Evolutionary conservation across 2,329 filamentous ascomycete genomes (phyloP), one percentile per base, ranked within the genome.

Genomic region (Colletotrichum lini): DNA sequence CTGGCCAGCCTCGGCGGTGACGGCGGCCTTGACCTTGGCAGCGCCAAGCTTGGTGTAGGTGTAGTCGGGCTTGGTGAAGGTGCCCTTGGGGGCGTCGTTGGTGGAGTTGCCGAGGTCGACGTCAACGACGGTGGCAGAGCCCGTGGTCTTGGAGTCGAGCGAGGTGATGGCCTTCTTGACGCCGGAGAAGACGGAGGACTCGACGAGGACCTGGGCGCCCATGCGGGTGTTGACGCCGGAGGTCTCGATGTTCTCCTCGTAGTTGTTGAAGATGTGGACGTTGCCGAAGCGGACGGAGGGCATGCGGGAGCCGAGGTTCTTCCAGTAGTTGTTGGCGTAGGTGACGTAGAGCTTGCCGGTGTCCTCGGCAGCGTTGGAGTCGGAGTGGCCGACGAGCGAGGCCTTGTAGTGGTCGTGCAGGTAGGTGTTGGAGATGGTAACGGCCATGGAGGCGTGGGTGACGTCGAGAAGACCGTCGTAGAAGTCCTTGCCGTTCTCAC

Each of bases 241-340:
- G 60, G 63, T 73, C 60, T 81, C 78, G 73, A 85, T 75, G 74
- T 80, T 79, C 77, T 82, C 83, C 79, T 83, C 85, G 74, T 76
- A 77, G 84, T 88, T 90, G 83, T 86, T 89, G 61, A 77, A 84
- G 76, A 86, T 79, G 81, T 93, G 91, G 73, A 75, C 88, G 52
- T 88, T 92, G 38, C 91, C 91, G 82, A 93, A 93, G 74, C 91
- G 90, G 78, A 92, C 78, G 4, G 86, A 89, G 5, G 91, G 91
- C 0, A 82, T 83, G 66, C 91, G 90, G 9, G 88, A 90, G 84
- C 91, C 90, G 78, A 92, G 80, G 83, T 92, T 91, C 74, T 78
- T 77, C 85, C 86, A 92, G 84, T 88, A 84, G 86, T 93, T 93
- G 84, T 92, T 88, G 81, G 86, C 85, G 79, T 91, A 91, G 67